phyloP scores from a whole-genome alignment of 140 eudicot genomes.

The Bidens hawaiensis region DNA sequence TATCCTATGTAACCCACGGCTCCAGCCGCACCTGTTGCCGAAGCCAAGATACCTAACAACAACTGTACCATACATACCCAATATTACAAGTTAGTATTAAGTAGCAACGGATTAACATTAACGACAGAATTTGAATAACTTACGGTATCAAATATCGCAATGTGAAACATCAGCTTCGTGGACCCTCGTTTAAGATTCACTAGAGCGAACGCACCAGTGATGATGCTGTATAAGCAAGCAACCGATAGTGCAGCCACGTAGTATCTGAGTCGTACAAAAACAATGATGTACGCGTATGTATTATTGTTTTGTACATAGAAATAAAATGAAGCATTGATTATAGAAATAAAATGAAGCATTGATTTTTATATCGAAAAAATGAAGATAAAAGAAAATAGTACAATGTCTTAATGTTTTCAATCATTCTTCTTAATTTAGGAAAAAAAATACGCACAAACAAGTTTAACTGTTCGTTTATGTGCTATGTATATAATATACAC shows the following conservation, averaged over 20 bases:
- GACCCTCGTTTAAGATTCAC: conserved; percentile 23
- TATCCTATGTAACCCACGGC: conserved; percentile 57
- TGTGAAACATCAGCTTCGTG: conserved; percentile 22
- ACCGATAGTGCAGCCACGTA: conserved; percentile 53
- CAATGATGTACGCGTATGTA: too few relatives aligned
- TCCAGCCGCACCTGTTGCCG: conserved; percentile 77
- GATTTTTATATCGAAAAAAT: too few relatives aligned
- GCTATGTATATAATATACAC: too few relatives aligned
- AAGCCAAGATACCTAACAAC: conserved; percentile 51
- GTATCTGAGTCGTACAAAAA: conserved; percentile 43
- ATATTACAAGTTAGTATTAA: background rate
- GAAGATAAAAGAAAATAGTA: too few relatives aligned
- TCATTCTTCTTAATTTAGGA: too few relatives aligned
- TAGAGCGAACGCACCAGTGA: conserved; percentile 33
- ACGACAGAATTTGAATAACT: background rate
- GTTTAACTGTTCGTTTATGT: too few relatives aligned
- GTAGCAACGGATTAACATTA: background rate
- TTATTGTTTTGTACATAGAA: too few relatives aligned
- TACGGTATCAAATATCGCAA: conserved; percentile 51
- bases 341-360: too few relatives aligned
- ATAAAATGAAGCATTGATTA: too few relatives aligned
- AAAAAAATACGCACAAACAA: too few relatives aligned
- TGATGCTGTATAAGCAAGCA: conserved; percentile 50
- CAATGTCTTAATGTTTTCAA: too few relatives aligned
- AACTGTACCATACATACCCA: conserved; percentile 33